Conservation (phyloP, 345 rosid species). For the Abelmoschus esculentus region DNA sequence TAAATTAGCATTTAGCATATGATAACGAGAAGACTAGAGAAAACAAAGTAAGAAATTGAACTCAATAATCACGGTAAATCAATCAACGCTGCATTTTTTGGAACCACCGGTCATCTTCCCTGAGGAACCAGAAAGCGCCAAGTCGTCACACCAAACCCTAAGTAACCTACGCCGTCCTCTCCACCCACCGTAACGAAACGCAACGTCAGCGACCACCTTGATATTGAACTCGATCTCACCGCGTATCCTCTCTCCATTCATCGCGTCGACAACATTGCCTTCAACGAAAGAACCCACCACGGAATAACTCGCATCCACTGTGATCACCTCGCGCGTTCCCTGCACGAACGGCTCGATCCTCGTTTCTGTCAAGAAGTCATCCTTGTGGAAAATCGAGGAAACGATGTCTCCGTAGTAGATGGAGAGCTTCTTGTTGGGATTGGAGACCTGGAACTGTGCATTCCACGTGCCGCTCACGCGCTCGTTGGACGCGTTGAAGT, state of each 20-base stretch:
- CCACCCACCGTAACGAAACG: slow-evolving; percentile 40
- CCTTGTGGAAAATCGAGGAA: slow-evolving; percentile 18
- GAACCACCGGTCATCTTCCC: slow-evolving; percentile 50
- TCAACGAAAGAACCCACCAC: slow-evolving; percentile 34
- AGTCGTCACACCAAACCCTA: slow-evolving; percentile 36
- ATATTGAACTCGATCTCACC: slow-evolving; percentile 44
- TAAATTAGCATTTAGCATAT: neutral
- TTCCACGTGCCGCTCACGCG: slow-evolving; percentile 48
- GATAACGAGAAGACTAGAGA: neutral
- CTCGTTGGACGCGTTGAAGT: slow-evolving; percentile 36
- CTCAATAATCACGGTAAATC: slow-evolving; percentile 2
- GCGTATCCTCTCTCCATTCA: slow-evolving; percentile 30
- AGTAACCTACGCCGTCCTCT: slow-evolving; percentile 39
- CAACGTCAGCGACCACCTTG: slow-evolving; percentile 31
- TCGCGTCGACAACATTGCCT: slow-evolving; percentile 8
- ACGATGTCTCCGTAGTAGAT: slow-evolving; percentile 30
- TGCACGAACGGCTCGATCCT: slow-evolving; percentile 53
- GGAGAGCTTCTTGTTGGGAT: slow-evolving; percentile 68
- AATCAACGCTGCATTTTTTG: slow-evolving; percentile 4
- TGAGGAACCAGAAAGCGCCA: slow-evolving; percentile 33
- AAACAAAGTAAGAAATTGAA: neutral
- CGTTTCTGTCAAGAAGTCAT: slow-evolving; percentile 28
- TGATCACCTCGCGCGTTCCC: slow-evolving; percentile 32
- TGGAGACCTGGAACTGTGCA: slow-evolving; percentile 36
- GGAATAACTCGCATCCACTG: slow-evolving; percentile 28